phyloP scores from a whole-genome alignment of 768 basidiomycete genomes.

The Russula vinacea region DNA sequence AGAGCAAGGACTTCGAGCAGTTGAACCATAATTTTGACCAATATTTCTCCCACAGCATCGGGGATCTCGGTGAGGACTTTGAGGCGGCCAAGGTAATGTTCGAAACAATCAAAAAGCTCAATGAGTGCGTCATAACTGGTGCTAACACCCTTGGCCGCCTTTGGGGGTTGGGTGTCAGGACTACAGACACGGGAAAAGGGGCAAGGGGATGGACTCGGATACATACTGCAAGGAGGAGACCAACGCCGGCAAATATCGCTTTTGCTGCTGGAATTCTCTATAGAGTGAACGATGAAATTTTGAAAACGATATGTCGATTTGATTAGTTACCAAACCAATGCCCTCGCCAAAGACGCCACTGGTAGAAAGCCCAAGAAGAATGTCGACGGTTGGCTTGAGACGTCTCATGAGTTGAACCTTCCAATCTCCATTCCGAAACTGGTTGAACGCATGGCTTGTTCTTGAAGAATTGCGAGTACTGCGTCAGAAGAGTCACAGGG shows the following conservation, averaged over 20 bases:
- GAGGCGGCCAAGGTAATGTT: neutral
- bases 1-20: neutral
- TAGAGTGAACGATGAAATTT: neutral
- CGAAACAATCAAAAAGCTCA: neutral
- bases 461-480: neutral
- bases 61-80: neutral
- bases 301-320: neutral
- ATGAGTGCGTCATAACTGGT: neutral
- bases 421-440: constrained; percentile 3
- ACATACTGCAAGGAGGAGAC: neutral
- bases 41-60: neutral
- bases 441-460: neutral
- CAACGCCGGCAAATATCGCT: constrained; percentile 3
- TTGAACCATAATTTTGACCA: constrained; percentile 1
- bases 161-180: no score
- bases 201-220: no score
- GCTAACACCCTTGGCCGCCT: constrained; percentile 1
- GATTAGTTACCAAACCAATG: neutral
- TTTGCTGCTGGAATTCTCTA: neutral
- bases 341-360: neutral
- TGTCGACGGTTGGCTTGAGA: neutral
- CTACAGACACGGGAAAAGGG: neutral
- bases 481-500: neutral
- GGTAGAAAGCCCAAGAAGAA: neutral
- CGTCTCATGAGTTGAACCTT: neutral